Percentiles rank a stretch among this genome's conserved stretches.
Evolutionary conservation across 176 grass and related monocot genomes (phyloP).

Genomic region (Puya raimondii): DNA sequence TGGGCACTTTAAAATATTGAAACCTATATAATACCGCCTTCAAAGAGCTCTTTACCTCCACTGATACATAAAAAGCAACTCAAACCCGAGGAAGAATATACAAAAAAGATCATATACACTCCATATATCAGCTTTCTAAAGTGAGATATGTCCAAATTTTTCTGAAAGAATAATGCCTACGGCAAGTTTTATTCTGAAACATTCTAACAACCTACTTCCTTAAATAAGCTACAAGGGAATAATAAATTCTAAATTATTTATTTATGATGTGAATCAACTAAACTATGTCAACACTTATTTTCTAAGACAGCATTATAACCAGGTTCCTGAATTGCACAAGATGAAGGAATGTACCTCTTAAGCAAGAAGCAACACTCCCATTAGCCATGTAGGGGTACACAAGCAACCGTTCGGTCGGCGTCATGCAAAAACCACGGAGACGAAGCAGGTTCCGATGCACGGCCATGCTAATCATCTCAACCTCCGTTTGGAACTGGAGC

Average conservation of each 20-base stretch:
- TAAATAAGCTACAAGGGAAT: neutral
- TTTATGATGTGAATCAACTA: neutral
- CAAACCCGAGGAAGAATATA: too few species aligned
- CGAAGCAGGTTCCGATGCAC: slow-evolving; percentile 64
- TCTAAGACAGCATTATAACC: too few species aligned
- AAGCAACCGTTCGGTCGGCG: slow-evolving; percentile 65
- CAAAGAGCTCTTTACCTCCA: too few species aligned
- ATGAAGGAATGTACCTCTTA: slow-evolving; percentile 36
- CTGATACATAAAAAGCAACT: too few species aligned
- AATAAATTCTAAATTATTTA: neutral
- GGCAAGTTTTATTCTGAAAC: neutral
- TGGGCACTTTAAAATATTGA: too few species aligned
- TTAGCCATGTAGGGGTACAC: slow-evolving; percentile 78
- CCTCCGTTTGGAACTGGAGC: slow-evolving; percentile 74
- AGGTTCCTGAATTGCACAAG: too few species aligned
- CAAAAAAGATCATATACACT: too few species aligned
- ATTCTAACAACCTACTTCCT: neutral
- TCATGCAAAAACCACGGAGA: slow-evolving; percentile 85
- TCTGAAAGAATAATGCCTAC: neutral
- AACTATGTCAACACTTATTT: neutral
- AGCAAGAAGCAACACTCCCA: slow-evolving; percentile 65
- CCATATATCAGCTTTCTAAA: too few species aligned
- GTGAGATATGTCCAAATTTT: neutral
- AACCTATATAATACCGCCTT: too few species aligned
- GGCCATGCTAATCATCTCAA: slow-evolving; percentile 85